phyloP scores from a whole-genome alignment of 164 flowering plant genomes.

The Vitis rupestris region DNA sequence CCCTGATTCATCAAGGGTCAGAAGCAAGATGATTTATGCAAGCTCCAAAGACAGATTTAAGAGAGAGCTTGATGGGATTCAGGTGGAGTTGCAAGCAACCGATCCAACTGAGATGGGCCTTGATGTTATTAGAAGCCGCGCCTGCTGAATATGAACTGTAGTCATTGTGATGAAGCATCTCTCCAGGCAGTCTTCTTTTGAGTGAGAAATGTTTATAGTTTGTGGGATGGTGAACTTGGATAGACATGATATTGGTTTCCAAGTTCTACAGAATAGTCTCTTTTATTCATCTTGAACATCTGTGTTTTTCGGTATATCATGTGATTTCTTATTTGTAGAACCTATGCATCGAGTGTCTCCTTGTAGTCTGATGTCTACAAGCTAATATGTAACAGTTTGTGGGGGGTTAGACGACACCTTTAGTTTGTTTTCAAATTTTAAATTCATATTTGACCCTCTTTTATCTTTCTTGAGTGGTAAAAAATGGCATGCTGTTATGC shows the following conservation, averaged over 20 bases:
- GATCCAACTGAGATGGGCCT: conserved; percentile 62
- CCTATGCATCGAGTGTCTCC: conserved; percentile 27
- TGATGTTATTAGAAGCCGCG: conserved; percentile 55
- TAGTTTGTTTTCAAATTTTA: conserved; percentile 15
- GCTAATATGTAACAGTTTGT: conserved; percentile 42
- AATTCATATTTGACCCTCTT: conserved; percentile 16
- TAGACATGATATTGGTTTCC: conserved; percentile 30
- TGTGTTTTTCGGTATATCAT: conserved; percentile 33
- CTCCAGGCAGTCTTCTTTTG: conserved; percentile 23
- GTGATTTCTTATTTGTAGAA: conserved; percentile 41
- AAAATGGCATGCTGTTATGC: neutral
- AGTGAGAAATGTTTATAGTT: conserved; percentile 41
- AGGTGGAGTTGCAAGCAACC: conserved; percentile 59
- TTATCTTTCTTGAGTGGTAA: neutral
- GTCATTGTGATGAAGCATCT: conserved; percentile 19
- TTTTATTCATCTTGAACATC: conserved; percentile 21
- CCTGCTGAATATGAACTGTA: conserved; percentile 23
- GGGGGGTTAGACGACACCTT: conserved; percentile 23
- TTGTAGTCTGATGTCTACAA: conserved; percentile 45
- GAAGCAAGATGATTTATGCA: conserved; percentile 65
- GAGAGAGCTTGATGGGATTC: conserved; percentile 62
- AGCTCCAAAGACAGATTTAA: conserved; percentile 60
- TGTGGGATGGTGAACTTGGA: conserved; percentile 33
- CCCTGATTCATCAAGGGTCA: conserved; percentile 54
- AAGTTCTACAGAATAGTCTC: conserved; percentile 25